A percentile compares a stretch with the other conserved stretches of the same genome.
These are phyloP conservation scores for Eudorina sp. DNA, from an alignment of 139 green algal species.

Conservation along the genomic window DNA sequence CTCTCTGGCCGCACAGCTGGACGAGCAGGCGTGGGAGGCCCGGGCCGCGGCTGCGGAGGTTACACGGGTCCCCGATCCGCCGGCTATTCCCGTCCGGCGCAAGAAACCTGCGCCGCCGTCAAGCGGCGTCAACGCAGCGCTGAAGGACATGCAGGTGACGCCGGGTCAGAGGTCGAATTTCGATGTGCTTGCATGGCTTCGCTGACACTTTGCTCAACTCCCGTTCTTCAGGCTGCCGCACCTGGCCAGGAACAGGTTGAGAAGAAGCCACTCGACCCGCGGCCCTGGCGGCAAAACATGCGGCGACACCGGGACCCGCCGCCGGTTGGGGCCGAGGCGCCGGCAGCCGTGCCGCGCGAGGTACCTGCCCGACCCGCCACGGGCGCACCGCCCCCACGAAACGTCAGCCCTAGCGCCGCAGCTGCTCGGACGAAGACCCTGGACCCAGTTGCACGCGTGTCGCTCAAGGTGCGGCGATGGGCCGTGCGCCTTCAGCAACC, in stretches of 20 bases:
- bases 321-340: not conserved
- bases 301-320: not conserved
- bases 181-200: not conserved
- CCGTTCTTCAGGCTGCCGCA: not conserved
- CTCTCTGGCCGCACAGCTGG: not conserved
- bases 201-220: not conserved
- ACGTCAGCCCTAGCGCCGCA: constrained; percentile 26
- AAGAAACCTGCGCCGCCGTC: not conserved
- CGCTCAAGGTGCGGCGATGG: no score
- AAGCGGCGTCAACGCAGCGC: not conserved
- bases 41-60: not conserved
- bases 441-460: constrained; percentile 24
- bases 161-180: not conserved
- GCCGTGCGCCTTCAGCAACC: no score
- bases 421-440: not conserved
- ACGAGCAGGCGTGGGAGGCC: not conserved
- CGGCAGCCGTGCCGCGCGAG: not conserved
- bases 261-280: constrained; percentile 6
- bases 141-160: constrained; percentile 36
- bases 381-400: constrained; percentile 8
- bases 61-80: not conserved
- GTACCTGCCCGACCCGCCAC: not conserved
- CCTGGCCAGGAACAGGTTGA: not conserved
- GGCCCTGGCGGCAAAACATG: constrained; percentile 48
- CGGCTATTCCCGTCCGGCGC: not conserved